Conservation (phyloP, 2,329 filamentous ascomycete genomes). For the Neurospora sp. region DNA sequence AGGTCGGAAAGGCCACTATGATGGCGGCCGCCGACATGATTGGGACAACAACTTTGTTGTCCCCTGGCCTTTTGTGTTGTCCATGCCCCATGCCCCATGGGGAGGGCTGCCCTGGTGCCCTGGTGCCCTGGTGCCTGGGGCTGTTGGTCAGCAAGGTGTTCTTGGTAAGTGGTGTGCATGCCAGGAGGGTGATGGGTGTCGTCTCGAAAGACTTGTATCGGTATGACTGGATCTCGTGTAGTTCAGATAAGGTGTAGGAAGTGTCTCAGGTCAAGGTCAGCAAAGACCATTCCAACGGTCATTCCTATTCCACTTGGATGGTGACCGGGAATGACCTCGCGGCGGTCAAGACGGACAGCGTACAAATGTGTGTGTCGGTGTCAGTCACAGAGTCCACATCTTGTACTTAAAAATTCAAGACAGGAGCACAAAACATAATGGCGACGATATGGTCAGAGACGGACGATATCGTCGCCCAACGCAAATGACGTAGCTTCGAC, state of each 20-base stretch:
- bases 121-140: background rate
- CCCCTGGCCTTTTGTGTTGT: background rate
- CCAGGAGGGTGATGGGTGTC: background rate
- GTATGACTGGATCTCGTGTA: background rate
- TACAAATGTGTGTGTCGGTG: background rate
- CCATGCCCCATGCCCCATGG: background rate
- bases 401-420: background rate
- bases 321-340: background rate
- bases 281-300: background rate
- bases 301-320: background rate
- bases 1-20: background rate
- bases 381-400: background rate
- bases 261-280: background rate
- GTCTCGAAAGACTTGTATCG: background rate
- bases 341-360: background rate
- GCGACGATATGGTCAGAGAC: background rate
- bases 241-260: background rate
- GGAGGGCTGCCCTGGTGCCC: background rate
- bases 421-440: background rate
- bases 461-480: background rate
- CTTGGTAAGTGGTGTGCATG: background rate
- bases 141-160: background rate
- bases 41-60: background rate
- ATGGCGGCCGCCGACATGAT: background rate
- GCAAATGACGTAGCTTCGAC: background rate